Percentiles rank a stretch among this genome's conserved stretches.
phyloP scores from a whole-genome alignment of 345 rosid species.

The Orychophragmus violaceus region DNA sequence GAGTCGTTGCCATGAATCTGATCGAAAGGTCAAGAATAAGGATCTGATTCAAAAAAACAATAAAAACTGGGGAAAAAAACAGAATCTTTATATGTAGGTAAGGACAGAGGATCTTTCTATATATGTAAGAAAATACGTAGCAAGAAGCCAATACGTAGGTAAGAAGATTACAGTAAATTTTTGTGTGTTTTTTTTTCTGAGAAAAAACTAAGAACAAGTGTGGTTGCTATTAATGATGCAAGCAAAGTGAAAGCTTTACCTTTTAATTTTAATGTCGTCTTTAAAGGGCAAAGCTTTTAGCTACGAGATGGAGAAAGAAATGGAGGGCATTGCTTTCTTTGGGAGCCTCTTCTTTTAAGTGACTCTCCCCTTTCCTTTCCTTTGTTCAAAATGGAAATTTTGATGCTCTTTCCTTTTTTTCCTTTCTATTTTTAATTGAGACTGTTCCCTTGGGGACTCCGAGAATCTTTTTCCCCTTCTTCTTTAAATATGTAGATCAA shows the following conservation, averaged over 20 bases:
- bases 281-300: slow-evolving; percentile 11
- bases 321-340: neutral
- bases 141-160: slow-evolving; percentile 15
- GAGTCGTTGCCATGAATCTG: slow-evolving; percentile 68
- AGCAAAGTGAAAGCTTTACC: slow-evolving; percentile 29
- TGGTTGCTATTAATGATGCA: slow-evolving; percentile 26
- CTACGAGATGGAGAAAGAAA: neutral
- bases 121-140: slow-evolving; percentile 19
- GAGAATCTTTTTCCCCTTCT: slow-evolving; percentile 7
- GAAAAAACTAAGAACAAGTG: neutral
- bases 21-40: slow-evolving; percentile 32
- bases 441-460: slow-evolving; percentile 27
- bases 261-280: slow-evolving; percentile 7
- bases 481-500: neutral
- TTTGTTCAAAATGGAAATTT: slow-evolving; percentile 19
- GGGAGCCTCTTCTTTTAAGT: neutral
- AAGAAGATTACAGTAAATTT: slow-evolving; percentile 6
- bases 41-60: slow-evolving; percentile 31
- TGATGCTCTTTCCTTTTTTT: slow-evolving; percentile 2
- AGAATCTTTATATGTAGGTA: slow-evolving; percentile 26
- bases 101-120: slow-evolving; percentile 33
- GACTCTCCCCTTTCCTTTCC: neutral
- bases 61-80: slow-evolving; percentile 10
- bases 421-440: neutral
- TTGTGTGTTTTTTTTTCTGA: neutral